phyloP scores from a whole-genome alignment of 164 flowering plant species.

The Piper longum region DNA sequence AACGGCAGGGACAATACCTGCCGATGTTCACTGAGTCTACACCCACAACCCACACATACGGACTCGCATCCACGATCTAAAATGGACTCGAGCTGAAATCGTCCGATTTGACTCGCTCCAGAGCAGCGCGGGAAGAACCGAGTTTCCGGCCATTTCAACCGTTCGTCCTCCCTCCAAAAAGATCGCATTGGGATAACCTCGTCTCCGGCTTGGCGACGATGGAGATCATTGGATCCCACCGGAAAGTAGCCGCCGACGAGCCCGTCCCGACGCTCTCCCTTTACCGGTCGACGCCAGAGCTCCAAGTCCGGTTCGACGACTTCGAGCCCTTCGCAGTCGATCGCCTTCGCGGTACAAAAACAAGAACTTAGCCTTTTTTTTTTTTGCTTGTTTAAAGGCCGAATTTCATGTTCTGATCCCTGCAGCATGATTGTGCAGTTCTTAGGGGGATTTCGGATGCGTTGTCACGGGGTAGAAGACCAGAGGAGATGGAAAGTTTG shows the following conservation, averaged over 20 bases:
- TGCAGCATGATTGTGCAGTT: slow-evolving; percentile 26
- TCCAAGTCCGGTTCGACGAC: slow-evolving; percentile 80
- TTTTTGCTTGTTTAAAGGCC: neutral
- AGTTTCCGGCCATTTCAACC: slow-evolving; percentile 15
- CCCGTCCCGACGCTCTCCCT: slow-evolving; percentile 37
- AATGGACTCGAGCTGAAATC: too few relatives aligned
- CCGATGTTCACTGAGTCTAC: too few relatives aligned
- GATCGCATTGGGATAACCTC: neutral
- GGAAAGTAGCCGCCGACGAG: slow-evolving; percentile 16
- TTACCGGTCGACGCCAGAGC: slow-evolving; percentile 62
- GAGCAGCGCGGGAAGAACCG: neutral
- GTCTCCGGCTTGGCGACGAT: slow-evolving; percentile 12
- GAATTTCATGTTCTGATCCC: neutral
- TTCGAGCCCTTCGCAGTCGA: slow-evolving; percentile 84
- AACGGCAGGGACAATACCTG: too few relatives aligned
- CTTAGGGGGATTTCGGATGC: slow-evolving; percentile 78
- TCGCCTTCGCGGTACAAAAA: slow-evolving; percentile 63
- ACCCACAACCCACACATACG: too few relatives aligned
- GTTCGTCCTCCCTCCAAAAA: neutral
- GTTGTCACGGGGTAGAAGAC: slow-evolving; percentile 74
- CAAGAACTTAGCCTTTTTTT: neutral
- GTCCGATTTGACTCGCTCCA: neutral
- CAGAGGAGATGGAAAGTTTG: slow-evolving; percentile 64
- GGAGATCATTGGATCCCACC: slow-evolving; percentile 43
- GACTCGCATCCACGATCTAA: too few relatives aligned